Base-by-base conservation (phyloP, 2,329 filamentous ascomycete genomes). In the Ceratocystis papillata region DNA sequence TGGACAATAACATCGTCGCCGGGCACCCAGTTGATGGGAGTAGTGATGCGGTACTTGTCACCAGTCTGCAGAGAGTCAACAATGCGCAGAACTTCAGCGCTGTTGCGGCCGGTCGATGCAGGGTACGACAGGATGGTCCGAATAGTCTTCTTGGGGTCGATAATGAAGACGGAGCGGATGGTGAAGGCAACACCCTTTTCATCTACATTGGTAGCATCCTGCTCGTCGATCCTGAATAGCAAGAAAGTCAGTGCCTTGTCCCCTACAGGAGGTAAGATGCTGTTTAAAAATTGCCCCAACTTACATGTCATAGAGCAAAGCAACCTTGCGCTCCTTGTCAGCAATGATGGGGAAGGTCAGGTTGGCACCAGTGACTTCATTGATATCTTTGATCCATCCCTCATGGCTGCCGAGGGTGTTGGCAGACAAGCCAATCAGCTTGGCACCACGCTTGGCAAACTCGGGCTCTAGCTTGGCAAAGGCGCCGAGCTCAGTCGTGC, bases 1-100 rank as follows among this genome's bases (percentile, higher is more conserved):
- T 91, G 90, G 69, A 96, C 89, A 74, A 96, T 96, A 71, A 96
- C 92, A 75, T 96, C 91, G 73, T 96, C 88, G 65, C 91, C 91
- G 57, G 85, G 86, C 48, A 87, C 80, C 91, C 91, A 96, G 81
- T 96, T 88, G 77, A 96, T 92, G 62, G 91, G 91, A 66, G 89
- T 94, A 70, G 88, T 91, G 74, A 96, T 79, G 72, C 87, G 88
- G 83, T 93, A 86, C 83, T 90, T 91, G 79, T 96, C 92, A 68
- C 87, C 90, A 55, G 85, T 86, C 81, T 90, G 87, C 70, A 91
- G 83, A 67, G 87, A 88, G 80, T 91, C 87, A 75, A 91, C 78
- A 71, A 90, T 86, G 73, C 88, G 86, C 71, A 91, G 84, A 64
- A 92, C 86, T 81, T 91, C 88, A 71, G 84, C 81, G 69, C 87